Evolutionary conservation across 2,329 filamentous ascomycete genomes (phyloP).

Genomic region (Alternaria conjuncta): DNA sequence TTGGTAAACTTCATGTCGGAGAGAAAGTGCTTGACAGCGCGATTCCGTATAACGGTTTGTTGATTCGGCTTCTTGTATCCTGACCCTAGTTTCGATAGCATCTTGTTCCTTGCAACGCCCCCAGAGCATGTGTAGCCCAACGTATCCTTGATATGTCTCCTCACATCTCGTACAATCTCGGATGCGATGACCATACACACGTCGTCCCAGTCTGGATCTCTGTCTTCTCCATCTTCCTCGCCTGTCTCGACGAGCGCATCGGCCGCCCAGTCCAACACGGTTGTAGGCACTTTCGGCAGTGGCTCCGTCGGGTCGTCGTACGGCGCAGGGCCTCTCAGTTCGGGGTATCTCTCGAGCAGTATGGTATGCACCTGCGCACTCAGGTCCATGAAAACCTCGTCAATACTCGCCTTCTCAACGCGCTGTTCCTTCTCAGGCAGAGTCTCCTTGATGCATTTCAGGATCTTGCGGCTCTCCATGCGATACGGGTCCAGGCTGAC

Average conservation of each 20-base stretch:
- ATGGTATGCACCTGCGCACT: constrained; percentile 81
- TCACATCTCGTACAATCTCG: constrained; percentile 82
- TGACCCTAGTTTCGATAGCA: constrained; percentile 92
- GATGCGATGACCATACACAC: constrained; percentile 84
- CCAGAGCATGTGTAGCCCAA: constrained; percentile 91
- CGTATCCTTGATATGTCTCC: constrained; percentile 69
- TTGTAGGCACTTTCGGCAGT: constrained; percentile 74
- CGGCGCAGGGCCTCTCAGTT: constrained; percentile 70
- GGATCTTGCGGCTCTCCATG: constrained; percentile 80
- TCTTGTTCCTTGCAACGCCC: constrained; percentile 89
- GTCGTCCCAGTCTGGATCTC: constrained; percentile 96
- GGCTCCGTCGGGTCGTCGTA: constrained; percentile 75
- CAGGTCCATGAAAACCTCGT: constrained; percentile 94
- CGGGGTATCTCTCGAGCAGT: constrained; percentile 77
- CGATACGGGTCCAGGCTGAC: constrained; percentile 94
- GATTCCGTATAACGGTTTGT: constrained; percentile 91
- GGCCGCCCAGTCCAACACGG: constrained; percentile 80
- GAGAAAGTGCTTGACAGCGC: constrained; percentile 80
- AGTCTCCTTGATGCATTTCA: constrained; percentile 76
- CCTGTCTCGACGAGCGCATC: constrained; percentile 85
- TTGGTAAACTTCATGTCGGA: constrained; percentile 90
- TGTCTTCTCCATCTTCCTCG: constrained; percentile 72
- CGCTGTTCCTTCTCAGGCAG: constrained; percentile 70
- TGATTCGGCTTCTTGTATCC: constrained; percentile 91
- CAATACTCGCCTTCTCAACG: constrained; percentile 92